Conservation (phyloP, 139 green algal genomes). For the Chlorella ohadii region DNA sequence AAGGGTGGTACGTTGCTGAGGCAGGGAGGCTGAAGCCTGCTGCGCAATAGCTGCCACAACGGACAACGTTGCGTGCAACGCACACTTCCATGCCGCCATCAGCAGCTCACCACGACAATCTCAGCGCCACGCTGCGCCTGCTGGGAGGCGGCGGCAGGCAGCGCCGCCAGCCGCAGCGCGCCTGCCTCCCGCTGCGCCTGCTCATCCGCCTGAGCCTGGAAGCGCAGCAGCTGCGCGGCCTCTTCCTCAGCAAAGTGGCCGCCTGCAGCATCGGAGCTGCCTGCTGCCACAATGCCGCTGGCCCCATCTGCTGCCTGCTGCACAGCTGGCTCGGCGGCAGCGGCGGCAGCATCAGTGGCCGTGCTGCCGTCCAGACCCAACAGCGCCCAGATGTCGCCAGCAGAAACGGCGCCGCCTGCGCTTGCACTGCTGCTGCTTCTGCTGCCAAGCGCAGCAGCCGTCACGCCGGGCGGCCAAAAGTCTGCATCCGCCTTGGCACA, state of each 20-base stretch:
- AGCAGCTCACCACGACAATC: too few species aligned
- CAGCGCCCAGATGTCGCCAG: neutral
- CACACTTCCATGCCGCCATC: neutral
- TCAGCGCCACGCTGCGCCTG: neutral
- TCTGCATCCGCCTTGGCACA: neutral
- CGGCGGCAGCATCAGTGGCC: neutral
- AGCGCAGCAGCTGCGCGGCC: constrained; percentile 10
- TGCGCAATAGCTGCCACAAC: too few species aligned
- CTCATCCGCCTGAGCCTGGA: neutral
- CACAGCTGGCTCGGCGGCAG: too few species aligned
- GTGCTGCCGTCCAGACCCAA: neutral
- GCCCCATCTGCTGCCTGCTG: neutral
- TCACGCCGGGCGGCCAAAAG: neutral
- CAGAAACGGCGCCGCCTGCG: too few species aligned
- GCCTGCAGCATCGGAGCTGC: neutral
- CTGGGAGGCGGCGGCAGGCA: neutral
- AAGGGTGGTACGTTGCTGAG: too few species aligned
- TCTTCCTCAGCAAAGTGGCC: neutral
- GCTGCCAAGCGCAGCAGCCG: neutral
- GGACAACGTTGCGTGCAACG: too few species aligned
- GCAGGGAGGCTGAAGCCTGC: too few species aligned
- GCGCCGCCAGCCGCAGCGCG: neutral
- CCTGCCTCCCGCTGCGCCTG: neutral
- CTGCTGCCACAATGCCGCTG: neutral
- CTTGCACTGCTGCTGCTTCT: neutral